Evolutionary conservation across 148 eudicot genomes (phyloP).

Genomic region (Polygonum aviculare): DNA sequence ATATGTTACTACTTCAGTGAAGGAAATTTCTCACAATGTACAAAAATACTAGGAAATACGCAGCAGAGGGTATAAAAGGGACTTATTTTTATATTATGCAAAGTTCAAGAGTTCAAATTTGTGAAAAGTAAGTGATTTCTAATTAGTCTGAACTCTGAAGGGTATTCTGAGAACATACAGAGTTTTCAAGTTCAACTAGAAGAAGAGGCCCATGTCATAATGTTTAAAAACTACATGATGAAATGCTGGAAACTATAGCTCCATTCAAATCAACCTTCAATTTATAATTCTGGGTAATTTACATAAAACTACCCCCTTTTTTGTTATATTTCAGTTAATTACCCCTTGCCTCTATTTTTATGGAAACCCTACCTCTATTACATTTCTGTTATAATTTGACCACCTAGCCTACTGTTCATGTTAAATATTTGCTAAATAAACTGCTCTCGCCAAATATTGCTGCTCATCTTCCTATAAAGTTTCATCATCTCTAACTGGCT

Average conservation of each 20-base stretch:
- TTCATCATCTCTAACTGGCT: too few relatives aligned
- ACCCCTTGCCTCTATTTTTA: too few relatives aligned
- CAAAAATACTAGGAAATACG: not conserved
- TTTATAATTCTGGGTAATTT: too few relatives aligned
- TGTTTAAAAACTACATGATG: not conserved
- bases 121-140: not conserved
- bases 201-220: not conserved
- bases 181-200: not conserved
- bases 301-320: too few relatives aligned
- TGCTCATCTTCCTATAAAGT: too few relatives aligned
- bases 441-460: too few relatives aligned
- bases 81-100: not conserved
- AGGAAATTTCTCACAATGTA: not conserved
- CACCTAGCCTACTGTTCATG: too few relatives aligned
- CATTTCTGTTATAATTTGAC: too few relatives aligned
- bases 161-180: not conserved
- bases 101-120: not conserved
- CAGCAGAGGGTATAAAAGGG: not conserved
- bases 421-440: too few relatives aligned
- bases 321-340: too few relatives aligned
- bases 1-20: not conserved
- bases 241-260: not conserved
- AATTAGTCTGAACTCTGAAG: not conserved
- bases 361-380: too few relatives aligned
- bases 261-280: not conserved